Evolutionary conservation across 2,329 filamentous ascomycete genomes (phyloP).

Genomic region (Cercospora sp.): DNA sequence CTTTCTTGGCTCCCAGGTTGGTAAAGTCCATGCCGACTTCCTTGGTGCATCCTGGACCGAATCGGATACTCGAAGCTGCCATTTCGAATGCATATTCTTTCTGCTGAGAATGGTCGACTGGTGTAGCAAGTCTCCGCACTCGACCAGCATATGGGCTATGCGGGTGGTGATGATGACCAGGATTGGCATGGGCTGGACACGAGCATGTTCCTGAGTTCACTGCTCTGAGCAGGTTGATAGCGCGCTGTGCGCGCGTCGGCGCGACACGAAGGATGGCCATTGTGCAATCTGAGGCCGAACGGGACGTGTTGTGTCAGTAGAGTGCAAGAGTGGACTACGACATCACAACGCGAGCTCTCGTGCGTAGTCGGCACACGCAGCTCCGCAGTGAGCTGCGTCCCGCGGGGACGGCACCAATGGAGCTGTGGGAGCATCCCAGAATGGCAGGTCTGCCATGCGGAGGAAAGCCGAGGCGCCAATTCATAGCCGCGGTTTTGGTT

Average conservation of each 20-base stretch:
- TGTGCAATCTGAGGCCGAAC: neutral
- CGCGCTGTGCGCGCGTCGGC: constrained; percentile 57
- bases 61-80: constrained; percentile 92
- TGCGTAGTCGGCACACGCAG: neutral
- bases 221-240: constrained; percentile 75
- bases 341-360: constrained; percentile 2
- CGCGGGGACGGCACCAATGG: neutral
- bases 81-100: constrained; percentile 99
- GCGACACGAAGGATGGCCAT: constrained; percentile 44
- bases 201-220: constrained; percentile 80
- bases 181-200: constrained; percentile 92
- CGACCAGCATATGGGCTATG: constrained; percentile 53
- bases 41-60: constrained; percentile 87
- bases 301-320: neutral
- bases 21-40: constrained; percentile 95
- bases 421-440: neutral
- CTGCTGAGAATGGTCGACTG: constrained; percentile 67
- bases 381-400: neutral
- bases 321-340: constrained; percentile 2
- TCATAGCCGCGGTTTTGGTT: neutral
- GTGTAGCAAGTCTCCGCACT: constrained; percentile 67
- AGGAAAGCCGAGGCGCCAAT: constrained; percentile 4
- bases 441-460: constrained; percentile 1
- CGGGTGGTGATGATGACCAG: constrained; percentile 62
- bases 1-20: constrained; percentile 82